phyloP scores from a whole-genome alignment of 2,329 filamentous ascomycete species.

The Xylariaceae sp. region DNA sequence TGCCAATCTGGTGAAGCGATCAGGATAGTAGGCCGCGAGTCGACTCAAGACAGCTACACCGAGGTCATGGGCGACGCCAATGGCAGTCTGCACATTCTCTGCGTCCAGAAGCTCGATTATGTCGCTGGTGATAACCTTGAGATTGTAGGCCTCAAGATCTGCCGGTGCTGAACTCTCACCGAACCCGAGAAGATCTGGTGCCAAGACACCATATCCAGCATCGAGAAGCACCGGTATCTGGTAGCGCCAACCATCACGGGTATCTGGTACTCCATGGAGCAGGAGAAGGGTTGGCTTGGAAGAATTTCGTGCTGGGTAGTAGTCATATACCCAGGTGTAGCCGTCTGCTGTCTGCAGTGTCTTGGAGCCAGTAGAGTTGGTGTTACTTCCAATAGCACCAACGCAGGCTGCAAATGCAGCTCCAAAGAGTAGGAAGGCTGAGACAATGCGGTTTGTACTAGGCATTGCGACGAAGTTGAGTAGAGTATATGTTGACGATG shows the following conservation, averaged over 20 bases:
- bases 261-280: conserved; percentile 3
- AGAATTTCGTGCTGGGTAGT: neutral
- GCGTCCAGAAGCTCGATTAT: conserved; percentile 4
- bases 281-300: conserved; percentile 5
- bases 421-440: too few species aligned
- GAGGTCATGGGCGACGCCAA: conserved; percentile 7
- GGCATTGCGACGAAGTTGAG: too few species aligned
- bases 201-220: conserved; percentile 6
- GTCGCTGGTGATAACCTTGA: conserved; percentile 1
- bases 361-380: too few species aligned
- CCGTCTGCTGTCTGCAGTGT: too few species aligned
- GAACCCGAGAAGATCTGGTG: conserved; percentile 5
- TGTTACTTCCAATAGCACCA: too few species aligned
- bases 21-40: too few species aligned
- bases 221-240: neutral
- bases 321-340: too few species aligned
- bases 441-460: too few species aligned
- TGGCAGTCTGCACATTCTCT: neutral
- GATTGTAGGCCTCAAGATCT: conserved; percentile 1
- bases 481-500: too few species aligned
- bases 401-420: too few species aligned
- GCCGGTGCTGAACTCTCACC: conserved; percentile 5
- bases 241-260: conserved; percentile 1
- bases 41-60: too few species aligned
- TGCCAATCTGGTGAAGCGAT: neutral